Evolutionary conservation across 208 protist species (phyloP), one percentile per base, ranked within the genome.

Genomic region (Trypanosomatidae sp.): DNA sequence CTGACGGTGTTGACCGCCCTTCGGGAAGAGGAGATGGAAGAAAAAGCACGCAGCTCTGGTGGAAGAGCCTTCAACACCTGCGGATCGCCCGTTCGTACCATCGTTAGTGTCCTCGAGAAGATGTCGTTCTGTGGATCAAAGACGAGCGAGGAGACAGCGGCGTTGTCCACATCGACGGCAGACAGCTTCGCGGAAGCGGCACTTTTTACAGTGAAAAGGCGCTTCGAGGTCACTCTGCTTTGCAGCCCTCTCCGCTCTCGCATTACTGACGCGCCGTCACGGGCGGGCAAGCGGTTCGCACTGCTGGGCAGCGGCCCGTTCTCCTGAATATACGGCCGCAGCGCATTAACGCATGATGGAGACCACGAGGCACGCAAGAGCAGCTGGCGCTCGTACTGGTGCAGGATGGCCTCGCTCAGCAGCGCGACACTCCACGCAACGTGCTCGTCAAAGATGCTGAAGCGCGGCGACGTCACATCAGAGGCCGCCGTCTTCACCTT

Each of bases 401-500:
- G 59, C n/a, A 95, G 78, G 2, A 92, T 60, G n/a, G 78, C 77
- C 53, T 92, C 84, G 33, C 80, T 84, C 41, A 92, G 58, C 10
- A 79, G 72, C 19, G 85, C 86, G 46, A 78, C 74, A 58, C 78
- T 77, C 91, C 91, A 95, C n/a, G 77, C 82, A 8, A 90, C 73
- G 78, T 93, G 84, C 76, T 93, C 88, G 70, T 93, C 89, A 15
- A 83, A 80, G 49, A 86, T 22, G 46, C 81, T 86, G 72, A 93
- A 93, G 62, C 71, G 69, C 46, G 66, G 59, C 47, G 62, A 53
- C 39, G 52, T 33, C 1, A 22, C 66, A 19, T 56, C 60, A 4
- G 44, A 19, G 15, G n/a, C 58, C 3, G 71, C 41, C 1, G 46
- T 43, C 56, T 62, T 73, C 10, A 30, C 71, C 64, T 94, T 94